Conservation (phyloP, 345 rosid species). For the Diplotaxis tenuifolia region DNA sequence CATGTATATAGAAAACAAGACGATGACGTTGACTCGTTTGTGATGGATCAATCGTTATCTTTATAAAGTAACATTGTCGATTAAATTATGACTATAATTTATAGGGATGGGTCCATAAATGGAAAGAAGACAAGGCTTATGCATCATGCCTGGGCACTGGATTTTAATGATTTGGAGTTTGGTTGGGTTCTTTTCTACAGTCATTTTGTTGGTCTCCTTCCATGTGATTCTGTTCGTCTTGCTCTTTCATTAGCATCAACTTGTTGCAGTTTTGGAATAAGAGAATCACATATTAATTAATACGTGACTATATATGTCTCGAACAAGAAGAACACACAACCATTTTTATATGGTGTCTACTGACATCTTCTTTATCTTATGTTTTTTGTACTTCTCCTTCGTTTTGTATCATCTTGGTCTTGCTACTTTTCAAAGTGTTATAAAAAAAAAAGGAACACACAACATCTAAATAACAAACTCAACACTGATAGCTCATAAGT, state of each 20-base stretch:
- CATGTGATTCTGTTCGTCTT: neutral
- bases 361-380: too few relatives aligned
- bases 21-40: slow-evolving; percentile 26
- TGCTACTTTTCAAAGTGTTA: too few relatives aligned
- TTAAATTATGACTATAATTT: slow-evolving; percentile 10
- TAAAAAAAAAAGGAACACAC: too few relatives aligned
- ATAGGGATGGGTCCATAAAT: slow-evolving; percentile 25
- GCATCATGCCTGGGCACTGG: slow-evolving; percentile 22
- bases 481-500: neutral
- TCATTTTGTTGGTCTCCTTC: slow-evolving; percentile 17
- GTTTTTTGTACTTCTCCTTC: too few relatives aligned
- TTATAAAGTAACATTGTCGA: slow-evolving; percentile 30
- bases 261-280: slow-evolving; percentile 4
- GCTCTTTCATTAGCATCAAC: neutral
- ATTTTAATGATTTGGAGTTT: slow-evolving; percentile 22
- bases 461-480: neutral
- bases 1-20: slow-evolving; percentile 17
- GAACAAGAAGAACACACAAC: too few relatives aligned
- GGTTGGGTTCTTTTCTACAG: slow-evolving; percentile 1
- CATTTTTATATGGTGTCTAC: too few relatives aligned
- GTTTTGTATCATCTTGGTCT: too few relatives aligned
- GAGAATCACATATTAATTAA: neutral
- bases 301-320: neutral
- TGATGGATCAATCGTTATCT: slow-evolving; percentile 30
- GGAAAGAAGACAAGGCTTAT: slow-evolving; percentile 25